Conservation (phyloP, 345 rosid genomes). For the Gossypium mustelinum region DNA sequence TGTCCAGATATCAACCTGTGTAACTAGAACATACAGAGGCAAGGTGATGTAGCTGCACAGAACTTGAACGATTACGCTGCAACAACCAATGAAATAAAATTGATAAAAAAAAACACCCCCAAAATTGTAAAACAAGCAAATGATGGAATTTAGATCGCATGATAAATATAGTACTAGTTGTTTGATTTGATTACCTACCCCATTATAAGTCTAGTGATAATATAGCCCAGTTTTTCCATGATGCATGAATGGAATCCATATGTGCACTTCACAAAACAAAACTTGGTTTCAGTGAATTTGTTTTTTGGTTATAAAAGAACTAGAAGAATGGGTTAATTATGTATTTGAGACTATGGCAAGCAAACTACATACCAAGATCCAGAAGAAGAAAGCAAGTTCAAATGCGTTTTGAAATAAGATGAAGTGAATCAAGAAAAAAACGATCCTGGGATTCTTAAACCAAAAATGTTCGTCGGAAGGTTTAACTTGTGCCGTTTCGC, state of each 20-base stretch:
- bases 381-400: conserved; percentile 84
- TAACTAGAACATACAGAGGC: conserved; percentile 70
- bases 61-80: conserved; percentile 75
- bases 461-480: conserved; percentile 81
- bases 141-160: not conserved
- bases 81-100: not conserved
- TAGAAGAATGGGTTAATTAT: not conserved
- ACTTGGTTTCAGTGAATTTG: not conserved
- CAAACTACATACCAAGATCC: conserved; percentile 53
- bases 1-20: conserved; percentile 43
- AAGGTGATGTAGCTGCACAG: conserved; percentile 87
- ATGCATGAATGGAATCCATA: conserved; percentile 83
- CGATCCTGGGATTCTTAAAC: conserved; percentile 48
- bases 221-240: conserved; percentile 58
- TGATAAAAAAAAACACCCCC: no score
- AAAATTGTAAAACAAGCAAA: not conserved
- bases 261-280: conserved; percentile 38
- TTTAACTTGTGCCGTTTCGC: conserved; percentile 43
- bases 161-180: not conserved
- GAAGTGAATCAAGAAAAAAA: conserved; percentile 71
- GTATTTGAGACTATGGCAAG: not conserved
- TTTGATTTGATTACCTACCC: conserved; percentile 40
- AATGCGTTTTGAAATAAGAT: conserved; percentile 81
- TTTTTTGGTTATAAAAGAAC: no score
- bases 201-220: conserved; percentile 68